Evolutionary conservation across 75 land plant species (phyloP).

Genomic region (Cryptomeria japonica): DNA sequence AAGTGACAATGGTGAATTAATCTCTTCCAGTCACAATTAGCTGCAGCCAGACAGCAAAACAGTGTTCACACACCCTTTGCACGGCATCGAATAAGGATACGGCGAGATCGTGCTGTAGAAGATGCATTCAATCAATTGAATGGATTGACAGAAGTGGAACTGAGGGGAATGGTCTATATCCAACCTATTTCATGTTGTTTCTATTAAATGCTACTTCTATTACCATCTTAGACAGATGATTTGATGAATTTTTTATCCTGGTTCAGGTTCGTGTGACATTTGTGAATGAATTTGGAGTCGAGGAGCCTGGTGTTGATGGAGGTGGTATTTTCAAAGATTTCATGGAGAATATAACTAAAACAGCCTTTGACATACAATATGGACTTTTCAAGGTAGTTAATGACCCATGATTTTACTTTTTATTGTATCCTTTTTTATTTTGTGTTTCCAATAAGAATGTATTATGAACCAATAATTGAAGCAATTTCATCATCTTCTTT

Average conservation of each 20-base stretch:
- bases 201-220: neutral
- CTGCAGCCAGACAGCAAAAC: slow-evolving; percentile 50
- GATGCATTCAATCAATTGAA: slow-evolving; percentile 88
- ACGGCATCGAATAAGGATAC: slow-evolving; percentile 74
- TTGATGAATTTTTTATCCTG: neutral
- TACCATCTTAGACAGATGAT: neutral
- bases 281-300: slow-evolving; percentile 95
- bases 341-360: slow-evolving; percentile 89
- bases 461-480: neutral
- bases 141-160: slow-evolving; percentile 71
- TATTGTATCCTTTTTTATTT: neutral
- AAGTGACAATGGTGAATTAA: neutral
- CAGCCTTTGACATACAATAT: slow-evolving; percentile 95
- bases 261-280: slow-evolving; percentile 82
- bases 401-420: neutral
- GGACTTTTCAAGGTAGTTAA: slow-evolving; percentile 89
- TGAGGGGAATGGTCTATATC: slow-evolving; percentile 65
- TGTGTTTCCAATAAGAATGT: neutral
- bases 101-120: slow-evolving; percentile 86
- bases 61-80: slow-evolving; percentile 47
- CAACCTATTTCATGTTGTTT: neutral
- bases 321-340: slow-evolving; percentile 99
- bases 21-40: slow-evolving; percentile 68
- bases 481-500: neutral
- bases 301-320: slow-evolving; percentile 99